Base-by-base conservation (phyloP, 768 basidiomycete species). In the Austroboletus eburneus region DNA sequence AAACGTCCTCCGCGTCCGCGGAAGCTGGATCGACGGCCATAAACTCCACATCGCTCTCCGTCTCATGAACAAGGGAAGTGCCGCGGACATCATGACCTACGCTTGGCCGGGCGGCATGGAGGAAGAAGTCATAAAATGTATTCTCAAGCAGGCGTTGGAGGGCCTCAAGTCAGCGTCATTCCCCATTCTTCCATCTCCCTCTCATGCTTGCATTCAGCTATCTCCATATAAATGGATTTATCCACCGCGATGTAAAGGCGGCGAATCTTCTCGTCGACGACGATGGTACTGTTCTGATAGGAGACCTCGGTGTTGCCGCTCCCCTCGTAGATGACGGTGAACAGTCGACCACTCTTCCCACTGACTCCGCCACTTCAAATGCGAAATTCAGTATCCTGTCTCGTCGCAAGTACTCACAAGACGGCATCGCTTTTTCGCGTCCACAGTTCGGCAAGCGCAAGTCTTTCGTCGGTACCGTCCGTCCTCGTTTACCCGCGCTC, bases 201-300 rank as follows among this genome's bases (percentile, higher is more conserved):
- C 41, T 12, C 34, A 46, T 51, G n/a, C 48, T 49, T 9, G 36
- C 45, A 14, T 37, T 27, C 20, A 90, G 87, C 55, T 91, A 92
- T 55, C 76, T 92, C n/a, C 91, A 94, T 58, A 74, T 79, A 45
- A 94, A 92, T 51, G 89, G 87, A 0, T 87, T 91, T 62, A 87
- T 91, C n/a, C 90, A 97, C 62, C 81, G 94, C 22, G 94, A 97
- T 59, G 66, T 97, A 57, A 97, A 97, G 68, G 91, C 91, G 4
- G 94, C 91, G 12, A 97, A 97, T 61, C 74, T 97, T 9, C 83
- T 97, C 40, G 80, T 95, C 43, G 91, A 94, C 55, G 86, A 93
- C 50, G 85, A 90, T 52, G 89, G 90, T 42, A 92, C 88, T 0
- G 90, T 96, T 25, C 77, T 97, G 3, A 69, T 96, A 12, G 93